Evolutionary conservation across 2,329 filamentous ascomycete species (phyloP), one percentile per base, ranked within the genome.

Genomic region (Neonectria magnoliae): DNA sequence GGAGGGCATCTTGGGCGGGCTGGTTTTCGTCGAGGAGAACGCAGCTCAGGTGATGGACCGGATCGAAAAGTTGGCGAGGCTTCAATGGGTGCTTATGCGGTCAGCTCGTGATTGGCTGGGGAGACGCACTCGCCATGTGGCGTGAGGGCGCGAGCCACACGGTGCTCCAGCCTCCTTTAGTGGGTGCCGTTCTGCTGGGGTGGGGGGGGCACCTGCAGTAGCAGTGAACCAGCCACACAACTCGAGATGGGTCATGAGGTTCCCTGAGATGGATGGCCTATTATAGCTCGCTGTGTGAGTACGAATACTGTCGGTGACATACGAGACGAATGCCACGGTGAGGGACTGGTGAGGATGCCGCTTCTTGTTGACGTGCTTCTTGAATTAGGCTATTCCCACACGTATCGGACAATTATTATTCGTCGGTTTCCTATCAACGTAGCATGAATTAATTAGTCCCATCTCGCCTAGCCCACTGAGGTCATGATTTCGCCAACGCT

Each of bases 1-100:
- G 80, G 92, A 94, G 63, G 95, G 94, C 96, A 98, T 97, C 59
- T 79, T 84, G 78, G 59, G 47, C 62, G 66, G 65, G 64, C 25
- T 61, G 63, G 25, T 64, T 62, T 62, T 62, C 55, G 68, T 51
- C 65, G 58, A 63, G 52, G 60, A 47, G 66, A 64, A 61, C 48
- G 18, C 54, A 47, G 41, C 72, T 74, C 65, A 62, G 67, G 59
- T 68, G 64, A 71, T 69, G 62, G 20, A 31, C 45, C 25, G 47
- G 33, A 56, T 64, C 62, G 58, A 71, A 73, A 73, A 67, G 60
- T 50, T 57, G 48, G 59, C 57, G 53, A 70, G 69, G 60, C 69
- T 68, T 64, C 61, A 52, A 38, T 62, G 47, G 44, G 54, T 45
- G 55, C 57, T 61, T 51, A 70, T 75, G 75, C 75, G 71, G 74